Evolutionary conservation across 768 basidiomycete genomes (phyloP), one percentile per base, ranked within the genome.

Genomic region (Suillus luteus): DNA sequence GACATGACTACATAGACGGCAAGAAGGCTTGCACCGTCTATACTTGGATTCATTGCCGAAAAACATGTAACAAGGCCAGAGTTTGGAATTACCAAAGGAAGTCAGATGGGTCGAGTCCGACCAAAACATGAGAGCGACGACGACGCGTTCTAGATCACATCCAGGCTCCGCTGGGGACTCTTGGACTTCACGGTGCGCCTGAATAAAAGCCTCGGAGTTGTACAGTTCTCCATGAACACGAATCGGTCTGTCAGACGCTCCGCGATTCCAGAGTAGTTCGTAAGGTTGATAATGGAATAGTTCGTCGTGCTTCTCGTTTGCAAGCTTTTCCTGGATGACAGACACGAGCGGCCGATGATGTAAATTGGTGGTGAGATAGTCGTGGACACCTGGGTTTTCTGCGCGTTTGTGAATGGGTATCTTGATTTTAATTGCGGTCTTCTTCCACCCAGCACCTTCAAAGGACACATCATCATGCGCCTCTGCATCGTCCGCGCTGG

Each of bases 81-180:
- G 55, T 46, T 66, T 68, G 41, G 71, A 69, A 5, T 69, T 61
- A 0, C 77, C 73, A 65, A 77, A 80, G 10, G 67, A 58, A 0
- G 73, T 65, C 6, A 79, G 66, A 43, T 73, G 72, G 10, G 77
- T 78, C 1, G 66, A n/a, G 64, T 79, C 77, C 0, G 76, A 78
- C 64, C 70, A 74, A 49, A 73, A 67, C 71, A 76, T 74, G 33
- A 73, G 52, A 11, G 64, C 68, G 5, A 67, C 65, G 44, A 76
- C 60, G 2, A 59, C 49, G 1, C 64, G 59, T 8, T 62, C 63
- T 31, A 69, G 46, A 7, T 65, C 40, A 51, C 72, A 70, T 6
- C 59, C 63, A n/a, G 62, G 66, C 35, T 68, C 66, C 3, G 52
- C n/a, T 5, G 67, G 65, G 8, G 65, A 62, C 11, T 67, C 31